Evolutionary conservation across 257 asterid species (phyloP), one percentile per base, ranked within the genome.

Genomic region (Orobanche coerulescens): DNA sequence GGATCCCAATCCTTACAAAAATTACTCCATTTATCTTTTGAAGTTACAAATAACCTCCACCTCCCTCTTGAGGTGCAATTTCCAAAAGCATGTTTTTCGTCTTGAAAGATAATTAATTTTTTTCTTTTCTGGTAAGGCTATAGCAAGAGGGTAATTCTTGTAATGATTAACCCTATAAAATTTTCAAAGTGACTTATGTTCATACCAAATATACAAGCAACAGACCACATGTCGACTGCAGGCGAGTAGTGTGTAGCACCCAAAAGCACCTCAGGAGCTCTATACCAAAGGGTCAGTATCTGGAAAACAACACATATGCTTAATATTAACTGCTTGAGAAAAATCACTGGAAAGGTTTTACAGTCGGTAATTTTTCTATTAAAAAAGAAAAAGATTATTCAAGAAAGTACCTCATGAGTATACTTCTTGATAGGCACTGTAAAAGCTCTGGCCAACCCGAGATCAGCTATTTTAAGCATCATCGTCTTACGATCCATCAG

Each of bases 211-310:
- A 93, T 89, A 66, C 97, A 87, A 36, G 85, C 99, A 37, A 93
- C 97, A 40, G 97, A 93, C 97, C 99, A 93, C 81, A 87, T 87
- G 74, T 93, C 99, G 44, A 93, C 97, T 20, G 87, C 97, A 55
- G 97, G 90, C 14, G 99, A 86, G 83, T 93, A 93, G 68, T 90
- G 97, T 5, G 97, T 87, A 11, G 95, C 87, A 43, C 99, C 99
- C 78, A 93, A 67, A 42, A 89, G 96, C 50, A 93, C 97, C 79
- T 93, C 99, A 46, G 99, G 99, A 70, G 99, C 99, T 75, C 99
- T 84, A 51, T 93, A 89, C 99, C 99, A 93, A 16, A 93, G 94
- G 58, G 99, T 93, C 79, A 93, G 76, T 66, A 92, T 88, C 98
- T 92, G 85, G n/a, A n/a, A n/a, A n/a, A n/a, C 61, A 57, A 59